phyloP scores from a whole-genome alignment of 345 rosid genomes.

The Linum tenue region DNA sequence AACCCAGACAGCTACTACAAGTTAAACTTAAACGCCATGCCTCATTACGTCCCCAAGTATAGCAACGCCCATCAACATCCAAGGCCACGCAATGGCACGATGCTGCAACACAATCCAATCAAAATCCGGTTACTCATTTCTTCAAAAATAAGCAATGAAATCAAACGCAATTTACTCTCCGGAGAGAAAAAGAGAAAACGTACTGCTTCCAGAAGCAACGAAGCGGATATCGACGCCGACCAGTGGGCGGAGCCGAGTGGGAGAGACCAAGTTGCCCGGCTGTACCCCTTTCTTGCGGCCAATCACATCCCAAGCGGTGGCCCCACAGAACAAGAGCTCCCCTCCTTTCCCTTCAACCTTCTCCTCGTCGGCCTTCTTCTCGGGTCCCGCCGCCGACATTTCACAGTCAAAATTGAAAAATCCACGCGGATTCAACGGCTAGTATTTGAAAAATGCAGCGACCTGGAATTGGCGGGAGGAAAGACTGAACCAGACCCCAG shows the following conservation, averaged over 20 bases:
- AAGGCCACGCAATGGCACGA: constrained; percentile 97
- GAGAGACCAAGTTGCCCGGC: constrained; percentile 78
- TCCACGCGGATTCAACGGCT: constrained; percentile 37
- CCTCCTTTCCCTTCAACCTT: constrained; percentile 58
- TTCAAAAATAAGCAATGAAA: background rate
- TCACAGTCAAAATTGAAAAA: constrained; percentile 2
- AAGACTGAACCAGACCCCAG: constrained; percentile 35
- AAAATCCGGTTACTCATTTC: background rate
- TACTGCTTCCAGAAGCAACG: constrained; percentile 82
- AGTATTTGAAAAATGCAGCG: constrained; percentile 23
- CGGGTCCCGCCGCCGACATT: constrained; percentile 50
- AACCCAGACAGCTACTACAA: background rate
- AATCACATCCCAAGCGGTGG: constrained; percentile 65
- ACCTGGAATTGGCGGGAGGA: constrained; percentile 66
- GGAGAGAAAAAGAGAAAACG: constrained; percentile 14
- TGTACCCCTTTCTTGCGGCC: constrained; percentile 51
- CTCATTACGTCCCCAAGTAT: constrained; percentile 99
- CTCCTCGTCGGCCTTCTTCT: constrained; percentile 38
- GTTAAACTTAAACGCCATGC: constrained; percentile 21
- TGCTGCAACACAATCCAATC: constrained; percentile 28
- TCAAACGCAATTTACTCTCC: background rate
- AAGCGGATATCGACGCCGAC: constrained; percentile 64
- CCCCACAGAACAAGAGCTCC: constrained; percentile 89
- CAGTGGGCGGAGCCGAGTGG: constrained; percentile 88
- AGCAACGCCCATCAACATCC: constrained; percentile 92